Percentiles rank a stretch among this genome's conserved stretches.
Conservation (phyloP, 495 filamentous ascomycete species). For the Xylaria cubensis region DNA sequence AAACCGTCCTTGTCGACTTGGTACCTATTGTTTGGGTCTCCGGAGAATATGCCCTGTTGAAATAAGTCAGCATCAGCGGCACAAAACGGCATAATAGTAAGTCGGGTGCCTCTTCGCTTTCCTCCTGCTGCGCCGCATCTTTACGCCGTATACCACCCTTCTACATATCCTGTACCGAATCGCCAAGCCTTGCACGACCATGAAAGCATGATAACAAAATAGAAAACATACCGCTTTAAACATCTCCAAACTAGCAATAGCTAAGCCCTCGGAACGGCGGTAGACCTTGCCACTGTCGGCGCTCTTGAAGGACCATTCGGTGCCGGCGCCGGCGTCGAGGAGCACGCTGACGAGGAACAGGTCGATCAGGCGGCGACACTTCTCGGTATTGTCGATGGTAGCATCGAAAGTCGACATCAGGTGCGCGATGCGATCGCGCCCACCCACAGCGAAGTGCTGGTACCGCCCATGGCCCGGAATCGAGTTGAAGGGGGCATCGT, state of each 20-base stretch:
- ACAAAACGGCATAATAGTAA: not conserved
- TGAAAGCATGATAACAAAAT: not conserved
- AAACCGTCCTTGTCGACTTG: conserved; percentile 89
- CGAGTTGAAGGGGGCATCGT: conserved; percentile 79
- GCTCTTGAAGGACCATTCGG: conserved; percentile 86
- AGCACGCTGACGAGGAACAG: conserved; percentile 90
- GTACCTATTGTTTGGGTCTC: conserved; percentile 77
- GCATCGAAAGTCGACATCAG: conserved; percentile 72
- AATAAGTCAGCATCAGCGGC: not conserved
- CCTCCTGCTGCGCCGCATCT: not conserved
- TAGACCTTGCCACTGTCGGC: conserved; percentile 87
- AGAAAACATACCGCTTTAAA: conserved; percentile 70
- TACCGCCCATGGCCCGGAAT: conserved; percentile 89
- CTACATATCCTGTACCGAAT: not conserved
- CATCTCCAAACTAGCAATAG: conserved; percentile 95
- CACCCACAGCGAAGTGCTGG: conserved; percentile 92
- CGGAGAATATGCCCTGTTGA: conserved; percentile 81
- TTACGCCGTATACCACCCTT: not conserved
- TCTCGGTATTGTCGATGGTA: conserved; percentile 70
- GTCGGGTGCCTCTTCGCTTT: not conserved
- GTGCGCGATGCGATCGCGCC: conserved; percentile 72
- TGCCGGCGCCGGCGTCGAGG: conserved; percentile 86
- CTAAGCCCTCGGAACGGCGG: conserved; percentile 87
- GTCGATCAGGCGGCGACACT: conserved; percentile 78
- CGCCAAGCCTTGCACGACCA: not conserved